Base-by-base conservation (phyloP, 1,284 basidiomycete species). In the Rhodotorula sp. region DNA sequence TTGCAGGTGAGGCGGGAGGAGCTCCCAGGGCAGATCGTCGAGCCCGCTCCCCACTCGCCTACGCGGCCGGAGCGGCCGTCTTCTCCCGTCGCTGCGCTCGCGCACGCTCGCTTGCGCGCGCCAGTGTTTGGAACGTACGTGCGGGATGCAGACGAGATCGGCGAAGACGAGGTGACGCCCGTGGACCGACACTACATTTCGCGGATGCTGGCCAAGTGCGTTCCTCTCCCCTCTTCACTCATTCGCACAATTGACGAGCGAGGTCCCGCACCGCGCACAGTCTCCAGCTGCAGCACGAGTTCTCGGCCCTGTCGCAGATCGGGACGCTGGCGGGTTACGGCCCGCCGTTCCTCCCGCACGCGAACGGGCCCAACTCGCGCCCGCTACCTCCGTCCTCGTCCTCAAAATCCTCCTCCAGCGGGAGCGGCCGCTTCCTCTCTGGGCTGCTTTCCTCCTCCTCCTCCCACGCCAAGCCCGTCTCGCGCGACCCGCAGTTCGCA, bases 141-240 rank as follows among this genome's bases (percentile, higher is more conserved):
- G 50, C n/a, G 50, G 13, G 50, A 39, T 27, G 27, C 41, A 7
- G 22, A n/a, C 8, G 56, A 61, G 13, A 41, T 17, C 44, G 44
- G 58, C 17, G 22, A 58, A 1, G 27, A 39, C 29, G 61, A 73
- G 36, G 27, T 76, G 21, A 68, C 69, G 3, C 48, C 67, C n/a
- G 51, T 67, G 27, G 74, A 76, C 32, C 59, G 72, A 29, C 75
- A 76, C 51, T 74, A 76, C 65, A 58, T 76, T n/a, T 66, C 67
- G 41, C 73, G 72, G 2, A 69, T 70, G 34, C 60, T 74, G 27
- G 59, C 63, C 61, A 74, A 74, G 74, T 73, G 15, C 61, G 74
- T 65, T 22, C 50, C 19, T 19, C n/a, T 19, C 10, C 37, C 27
- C 21, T n/a, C 44, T 29, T 12, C 5, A 10, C n/a, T 48, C 50